These are phyloP conservation scores for Picochlorum sp. DNA, from an alignment of 139 green algal species.

Conservation along the genomic window DNA sequence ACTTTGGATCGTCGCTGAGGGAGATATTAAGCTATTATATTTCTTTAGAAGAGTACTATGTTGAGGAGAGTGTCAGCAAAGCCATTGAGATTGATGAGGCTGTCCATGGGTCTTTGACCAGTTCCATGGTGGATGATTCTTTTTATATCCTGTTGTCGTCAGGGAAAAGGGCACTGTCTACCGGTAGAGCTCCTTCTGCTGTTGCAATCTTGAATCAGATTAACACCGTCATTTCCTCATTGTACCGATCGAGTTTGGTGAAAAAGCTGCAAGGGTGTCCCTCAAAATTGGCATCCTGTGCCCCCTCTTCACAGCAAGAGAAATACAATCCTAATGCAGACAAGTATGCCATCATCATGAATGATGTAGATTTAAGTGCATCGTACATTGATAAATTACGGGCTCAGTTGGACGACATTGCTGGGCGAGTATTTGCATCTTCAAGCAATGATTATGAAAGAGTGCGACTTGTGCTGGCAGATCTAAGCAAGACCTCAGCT, in stretches of 20 bases:
- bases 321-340: slow-evolving; percentile 8
- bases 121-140: slow-evolving; percentile 85
- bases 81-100: slow-evolving; percentile 82
- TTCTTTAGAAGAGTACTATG: slow-evolving; percentile 85
- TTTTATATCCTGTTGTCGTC: slow-evolving; percentile 92
- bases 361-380: slow-evolving; percentile 70
- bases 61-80: slow-evolving; percentile 79
- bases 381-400: slow-evolving; percentile 75
- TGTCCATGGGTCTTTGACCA: slow-evolving; percentile 52
- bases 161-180: slow-evolving; percentile 57
- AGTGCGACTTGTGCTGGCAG: slow-evolving; percentile 54
- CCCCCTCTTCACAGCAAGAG: background rate
- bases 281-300: slow-evolving; percentile 8
- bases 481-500: slow-evolving; percentile 69
- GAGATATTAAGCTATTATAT: slow-evolving; percentile 85
- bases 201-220: slow-evolving; percentile 38
- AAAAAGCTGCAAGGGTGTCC: slow-evolving; percentile 29
- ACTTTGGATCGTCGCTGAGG: slow-evolving; percentile 51
- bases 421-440: slow-evolving; percentile 39
- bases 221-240: slow-evolving; percentile 29
- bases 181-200: slow-evolving; percentile 39
- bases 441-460: slow-evolving; percentile 54
- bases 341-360: slow-evolving; percentile 41
- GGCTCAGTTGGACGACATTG: slow-evolving; percentile 64
- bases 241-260: slow-evolving; percentile 31